These are phyloP conservation scores for Tetrahymena borealis DNA, from an alignment of 73 alveolate species.

Conservation along the genomic window DNA sequence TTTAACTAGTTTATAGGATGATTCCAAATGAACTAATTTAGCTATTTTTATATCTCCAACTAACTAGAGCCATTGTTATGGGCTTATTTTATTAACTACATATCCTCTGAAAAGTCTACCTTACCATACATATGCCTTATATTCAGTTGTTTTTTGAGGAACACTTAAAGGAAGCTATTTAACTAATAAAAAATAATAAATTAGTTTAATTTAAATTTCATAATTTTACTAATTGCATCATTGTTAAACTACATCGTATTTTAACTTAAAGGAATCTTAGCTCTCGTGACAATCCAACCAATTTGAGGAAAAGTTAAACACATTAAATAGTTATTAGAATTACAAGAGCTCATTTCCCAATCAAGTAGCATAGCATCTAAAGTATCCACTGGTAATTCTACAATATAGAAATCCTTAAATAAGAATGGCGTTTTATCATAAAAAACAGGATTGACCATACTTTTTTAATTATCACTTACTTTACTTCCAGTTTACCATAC, in stretches of 20 bases:
- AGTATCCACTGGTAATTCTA: not conserved
- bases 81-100: not conserved
- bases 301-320: not conserved
- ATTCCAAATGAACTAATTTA: not conserved
- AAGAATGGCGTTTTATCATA: not conserved
- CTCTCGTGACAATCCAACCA: not conserved
- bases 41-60: not conserved
- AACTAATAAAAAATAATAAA: not conserved
- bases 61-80: not conserved
- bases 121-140: not conserved
- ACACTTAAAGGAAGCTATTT: not conserved
- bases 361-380: not conserved
- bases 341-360: not conserved
- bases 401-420: not conserved
- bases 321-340: not conserved
- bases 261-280: not conserved
- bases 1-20: not conserved
- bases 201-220: not conserved
- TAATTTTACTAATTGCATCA: not conserved
- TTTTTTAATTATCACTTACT: not conserved
- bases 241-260: not conserved
- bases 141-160: not conserved
- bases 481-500: not conserved
- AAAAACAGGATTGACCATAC: not conserved
- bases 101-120: not conserved